phyloP scores from a whole-genome alignment of 1,284 basidiomycete genomes.

The Vanrija sp. region DNA sequence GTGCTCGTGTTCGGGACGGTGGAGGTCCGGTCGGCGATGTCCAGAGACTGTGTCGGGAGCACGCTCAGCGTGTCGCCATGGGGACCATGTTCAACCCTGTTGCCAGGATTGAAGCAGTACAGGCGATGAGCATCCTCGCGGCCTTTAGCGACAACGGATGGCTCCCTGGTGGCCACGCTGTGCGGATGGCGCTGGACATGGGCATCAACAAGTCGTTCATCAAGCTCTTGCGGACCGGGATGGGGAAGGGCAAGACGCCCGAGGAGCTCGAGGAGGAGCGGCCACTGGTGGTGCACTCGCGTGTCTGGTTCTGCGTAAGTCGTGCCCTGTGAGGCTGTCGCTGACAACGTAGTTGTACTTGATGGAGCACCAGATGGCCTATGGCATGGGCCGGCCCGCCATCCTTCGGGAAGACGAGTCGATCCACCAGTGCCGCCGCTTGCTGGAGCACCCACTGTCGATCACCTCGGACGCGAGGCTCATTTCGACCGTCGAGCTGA shows the following conservation, averaged over 20 bases:
- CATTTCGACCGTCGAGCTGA: constrained; percentile 68
- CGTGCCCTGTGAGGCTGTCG: not conserved
- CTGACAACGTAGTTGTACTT: constrained; percentile 60
- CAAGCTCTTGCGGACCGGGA: constrained; percentile 68
- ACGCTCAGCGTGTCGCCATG: constrained; percentile 73
- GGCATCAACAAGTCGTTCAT: constrained; percentile 88
- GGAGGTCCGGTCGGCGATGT: constrained; percentile 54
- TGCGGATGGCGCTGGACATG: constrained; percentile 87
- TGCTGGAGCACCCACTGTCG: constrained; percentile 80
- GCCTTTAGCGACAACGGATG: constrained; percentile 90
- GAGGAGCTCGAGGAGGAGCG: constrained; percentile 63
- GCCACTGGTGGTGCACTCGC: constrained; percentile 69
- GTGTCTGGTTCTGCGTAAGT: constrained; percentile 74
- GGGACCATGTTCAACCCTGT: constrained; percentile 82
- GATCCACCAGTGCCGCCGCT: constrained; percentile 70
- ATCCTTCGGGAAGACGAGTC: constrained; percentile 88
- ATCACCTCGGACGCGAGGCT: constrained; percentile 90
- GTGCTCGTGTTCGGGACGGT: constrained; percentile 77
- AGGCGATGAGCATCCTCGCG: constrained; percentile 82
- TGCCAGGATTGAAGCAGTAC: constrained; percentile 73
- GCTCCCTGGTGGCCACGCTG: constrained; percentile 81
- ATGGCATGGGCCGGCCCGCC: constrained; percentile 85
- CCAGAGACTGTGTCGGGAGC: constrained; percentile 53
- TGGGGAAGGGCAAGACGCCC: constrained; percentile 58
- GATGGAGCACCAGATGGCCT: constrained; percentile 91